phyloP scores from a whole-genome alignment of 352 stramenopile genomes.

The Phytophthora melonis region DNA sequence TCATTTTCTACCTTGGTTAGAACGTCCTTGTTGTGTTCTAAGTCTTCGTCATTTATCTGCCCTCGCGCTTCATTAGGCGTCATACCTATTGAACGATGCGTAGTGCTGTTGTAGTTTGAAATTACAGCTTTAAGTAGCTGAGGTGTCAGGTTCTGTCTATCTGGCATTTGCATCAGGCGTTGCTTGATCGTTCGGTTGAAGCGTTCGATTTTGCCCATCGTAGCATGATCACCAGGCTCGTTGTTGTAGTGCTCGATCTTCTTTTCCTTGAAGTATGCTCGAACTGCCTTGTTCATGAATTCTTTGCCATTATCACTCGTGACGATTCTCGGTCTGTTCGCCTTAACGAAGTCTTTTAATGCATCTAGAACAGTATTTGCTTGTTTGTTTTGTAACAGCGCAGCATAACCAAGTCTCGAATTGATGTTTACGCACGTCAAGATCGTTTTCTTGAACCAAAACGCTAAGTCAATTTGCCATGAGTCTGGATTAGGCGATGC shows the following conservation, averaged over 20 bases:
- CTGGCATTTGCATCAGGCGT: constrained; percentile 23
- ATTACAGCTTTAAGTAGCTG: constrained; percentile 21
- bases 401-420: constrained; percentile 30
- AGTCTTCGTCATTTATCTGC: constrained; percentile 8
- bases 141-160: neutral
- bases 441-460: constrained; percentile 15
- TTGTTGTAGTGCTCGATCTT: constrained; percentile 35
- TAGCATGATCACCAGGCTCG: constrained; percentile 30
- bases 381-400: constrained; percentile 18
- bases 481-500: constrained; percentile 22
- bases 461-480: constrained; percentile 34
- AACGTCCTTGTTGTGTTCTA: constrained; percentile 21
- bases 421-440: constrained; percentile 38
- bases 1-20: too few relatives aligned
- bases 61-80: constrained; percentile 30
- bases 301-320: constrained; percentile 35
- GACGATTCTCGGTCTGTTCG: constrained; percentile 16
- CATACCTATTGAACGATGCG: constrained; percentile 17
- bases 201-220: constrained; percentile 36
- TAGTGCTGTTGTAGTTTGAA: constrained; percentile 26
- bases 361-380: constrained; percentile 13
- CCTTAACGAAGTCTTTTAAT: constrained; percentile 21
- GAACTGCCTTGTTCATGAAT: constrained; percentile 20
- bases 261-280: constrained; percentile 19
- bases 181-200: constrained; percentile 38